Conservation (phyloP, 495 filamentous ascomycete species). For the Aspergillus heteromorphus region DNA sequence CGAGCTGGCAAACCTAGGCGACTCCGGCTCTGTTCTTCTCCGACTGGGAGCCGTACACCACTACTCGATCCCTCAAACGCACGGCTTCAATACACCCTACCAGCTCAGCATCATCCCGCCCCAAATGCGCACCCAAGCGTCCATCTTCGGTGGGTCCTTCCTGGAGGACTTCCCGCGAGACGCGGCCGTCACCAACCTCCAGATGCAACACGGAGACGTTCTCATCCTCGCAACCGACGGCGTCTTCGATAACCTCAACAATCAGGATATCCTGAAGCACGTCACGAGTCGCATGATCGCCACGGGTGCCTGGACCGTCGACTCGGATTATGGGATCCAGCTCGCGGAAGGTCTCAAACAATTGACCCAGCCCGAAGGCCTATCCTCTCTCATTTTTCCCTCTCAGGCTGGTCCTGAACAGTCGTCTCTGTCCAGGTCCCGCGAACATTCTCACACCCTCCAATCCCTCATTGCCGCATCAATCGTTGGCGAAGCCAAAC, state of each 20-base stretch:
- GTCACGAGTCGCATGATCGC: conserved; percentile 69
- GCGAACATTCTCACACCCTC: conserved; percentile 37
- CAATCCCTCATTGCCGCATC: conserved; percentile 73
- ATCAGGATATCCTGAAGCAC: conserved; percentile 77
- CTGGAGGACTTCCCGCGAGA: conserved; percentile 78
- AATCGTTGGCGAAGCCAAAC: conserved; percentile 74
- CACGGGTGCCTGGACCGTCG: conserved; percentile 66
- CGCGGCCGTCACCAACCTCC: conserved; percentile 69
- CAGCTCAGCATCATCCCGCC: conserved; percentile 87
- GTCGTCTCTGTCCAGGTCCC: not conserved
- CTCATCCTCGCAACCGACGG: conserved; percentile 90
- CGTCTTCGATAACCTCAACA: conserved; percentile 94
- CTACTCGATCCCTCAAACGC: conserved; percentile 80
- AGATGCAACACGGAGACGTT: conserved; percentile 83
- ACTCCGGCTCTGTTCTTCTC: conserved; percentile 89
- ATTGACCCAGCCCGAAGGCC: conserved; percentile 45
- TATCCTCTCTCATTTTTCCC: conserved; percentile 15
- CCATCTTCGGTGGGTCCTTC: conserved; percentile 73
- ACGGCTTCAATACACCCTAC: conserved; percentile 96
- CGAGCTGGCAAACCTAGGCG: conserved; percentile 91
- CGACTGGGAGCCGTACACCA: conserved; percentile 77
- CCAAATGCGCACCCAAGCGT: conserved; percentile 66
- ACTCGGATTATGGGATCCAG: conserved; percentile 45
- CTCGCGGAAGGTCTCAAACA: conserved; percentile 50
- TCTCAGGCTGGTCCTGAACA: conserved; percentile 14